Evolutionary conservation across 495 filamentous ascomycete species (phyloP), one percentile per base, ranked within the genome.

Genomic region (Cenococcum geophilum): DNA sequence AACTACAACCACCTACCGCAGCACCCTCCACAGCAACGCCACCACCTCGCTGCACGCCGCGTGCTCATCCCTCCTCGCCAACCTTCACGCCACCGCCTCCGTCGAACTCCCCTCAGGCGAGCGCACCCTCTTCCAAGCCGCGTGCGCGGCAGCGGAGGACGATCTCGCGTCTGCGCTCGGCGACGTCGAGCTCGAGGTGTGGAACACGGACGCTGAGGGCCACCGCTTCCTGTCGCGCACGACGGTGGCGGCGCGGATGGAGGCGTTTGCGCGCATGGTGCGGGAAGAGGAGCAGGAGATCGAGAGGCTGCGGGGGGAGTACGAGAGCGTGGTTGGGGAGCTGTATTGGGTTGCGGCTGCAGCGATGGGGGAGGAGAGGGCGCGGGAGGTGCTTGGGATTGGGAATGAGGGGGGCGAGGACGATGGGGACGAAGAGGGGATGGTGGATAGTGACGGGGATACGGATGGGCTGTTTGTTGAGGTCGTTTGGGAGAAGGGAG

Each of bases 291-390:
- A 48, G n/a, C 27, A 52, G 22, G 56, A 50, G 49, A 34, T 68
- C 22, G 23, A 42, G 14, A 25, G 4, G 23, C 40, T 68, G 48
- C 34, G 59, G 36, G 21, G 32, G 21, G 25, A 60, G 42, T 62
- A 59, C 55, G 55, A 59, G 51, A 12, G 20, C 9, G 45, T 55
- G 22, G 49, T 60, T 6, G 55, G 50, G 16, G 62, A 68, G 62
- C 61, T 65, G 35, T 68, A 68, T 35, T 83, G 82, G 66, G 81
- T 77, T 1, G 79, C 78, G 37, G 77, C 77, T n/a, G 76, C 72
- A 36, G 75, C 83, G 52, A 72, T 87, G 2, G 79, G 80, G 55
- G 76, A 88, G 4, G 73, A 74, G 35, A 75, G 72, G 71, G 80
- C 76, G 67, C 77, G 77, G 59, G 81, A 86, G 58, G 71, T 81